Evolutionary conservation across 352 stramenopile genomes (phyloP).

Genomic region (Blastocystis sp.): DNA sequence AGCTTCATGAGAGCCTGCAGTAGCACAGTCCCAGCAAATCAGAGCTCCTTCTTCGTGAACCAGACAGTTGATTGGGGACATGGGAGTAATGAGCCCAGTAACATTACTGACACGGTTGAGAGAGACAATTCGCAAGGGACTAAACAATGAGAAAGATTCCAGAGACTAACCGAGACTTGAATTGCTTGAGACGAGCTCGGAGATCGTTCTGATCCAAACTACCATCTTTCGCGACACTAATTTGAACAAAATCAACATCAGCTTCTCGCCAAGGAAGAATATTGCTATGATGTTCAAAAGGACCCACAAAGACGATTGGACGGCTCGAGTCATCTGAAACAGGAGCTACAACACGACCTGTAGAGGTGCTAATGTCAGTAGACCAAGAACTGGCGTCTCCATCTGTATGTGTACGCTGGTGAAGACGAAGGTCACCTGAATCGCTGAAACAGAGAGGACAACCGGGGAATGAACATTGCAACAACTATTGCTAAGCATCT

Average conservation of each 20-base stretch:
- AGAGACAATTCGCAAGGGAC: conserved; percentile 73
- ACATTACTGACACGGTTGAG: conserved; percentile 89
- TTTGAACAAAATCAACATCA: conserved; percentile 76
- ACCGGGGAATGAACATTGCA: conserved; percentile 48
- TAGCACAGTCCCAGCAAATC: conserved; percentile 91
- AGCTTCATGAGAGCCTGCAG: conserved; percentile 83
- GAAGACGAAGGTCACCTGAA: conserved; percentile 46
- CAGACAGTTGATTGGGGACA: conserved; percentile 81
- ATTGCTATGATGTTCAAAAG: conserved; percentile 95
- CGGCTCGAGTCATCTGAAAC: conserved; percentile 68
- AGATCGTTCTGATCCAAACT: conserved; percentile 76
- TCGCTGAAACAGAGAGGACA: conserved; percentile 62
- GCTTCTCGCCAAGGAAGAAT: conserved; percentile 91
- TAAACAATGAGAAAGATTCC: conserved; percentile 61
- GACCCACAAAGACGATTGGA: conserved; percentile 84
- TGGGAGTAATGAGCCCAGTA: conserved; percentile 86
- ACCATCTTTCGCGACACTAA: conserved; percentile 72
- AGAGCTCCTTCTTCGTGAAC: conserved; percentile 86
- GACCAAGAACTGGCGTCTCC: conserved; percentile 58
- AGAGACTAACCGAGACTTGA: conserved; percentile 74
- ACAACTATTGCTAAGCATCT: background rate
- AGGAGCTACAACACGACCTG: background rate
- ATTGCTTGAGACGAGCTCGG: conserved; percentile 72
- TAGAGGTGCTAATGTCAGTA: conserved; percentile 18
- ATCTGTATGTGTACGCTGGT: conserved; percentile 68